Percentiles rank a stretch among this genome's conserved stretches.
Conservation (phyloP, 139 green algal genomes). For the Haematococcus sp. region DNA sequence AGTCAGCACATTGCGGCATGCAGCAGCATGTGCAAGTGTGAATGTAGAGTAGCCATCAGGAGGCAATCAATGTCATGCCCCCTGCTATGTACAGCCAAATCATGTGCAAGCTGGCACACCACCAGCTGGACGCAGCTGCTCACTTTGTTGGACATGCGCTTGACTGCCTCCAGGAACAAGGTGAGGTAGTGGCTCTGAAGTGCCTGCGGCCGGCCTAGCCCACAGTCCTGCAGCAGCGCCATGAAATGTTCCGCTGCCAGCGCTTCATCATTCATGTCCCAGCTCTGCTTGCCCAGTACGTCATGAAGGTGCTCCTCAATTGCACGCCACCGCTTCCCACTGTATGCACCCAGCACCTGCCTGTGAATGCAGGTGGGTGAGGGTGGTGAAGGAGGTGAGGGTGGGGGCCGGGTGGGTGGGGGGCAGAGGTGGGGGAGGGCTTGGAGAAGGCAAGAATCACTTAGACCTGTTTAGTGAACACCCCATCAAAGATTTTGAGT, state of each 20-base stretch:
- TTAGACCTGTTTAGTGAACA: no score
- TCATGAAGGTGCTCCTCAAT: constrained; percentile 91
- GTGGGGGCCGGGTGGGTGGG: no score
- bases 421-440: no score
- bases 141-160: constrained; percentile 8
- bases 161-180: constrained; percentile 64
- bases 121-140: no score
- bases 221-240: constrained; percentile 58
- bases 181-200: constrained; percentile 71
- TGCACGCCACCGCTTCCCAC: constrained; percentile 60
- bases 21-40: neutral
- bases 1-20: neutral
- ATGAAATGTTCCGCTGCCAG: constrained; percentile 51
- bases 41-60: no score
- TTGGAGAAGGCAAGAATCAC: no score
- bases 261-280: constrained; percentile 49
- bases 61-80: no score
- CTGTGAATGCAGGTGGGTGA: constrained; percentile 8
- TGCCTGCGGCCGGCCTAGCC: neutral
- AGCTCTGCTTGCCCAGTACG: constrained; percentile 64
- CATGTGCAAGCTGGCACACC: no score
- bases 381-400: no score
- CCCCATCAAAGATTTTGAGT: no score
- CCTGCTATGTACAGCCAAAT: no score
- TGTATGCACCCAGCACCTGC: constrained; percentile 74